Evolutionary conservation across 129 eudicot species (phyloP).

Genomic region (Rutidosis leptorrhynchoides): DNA sequence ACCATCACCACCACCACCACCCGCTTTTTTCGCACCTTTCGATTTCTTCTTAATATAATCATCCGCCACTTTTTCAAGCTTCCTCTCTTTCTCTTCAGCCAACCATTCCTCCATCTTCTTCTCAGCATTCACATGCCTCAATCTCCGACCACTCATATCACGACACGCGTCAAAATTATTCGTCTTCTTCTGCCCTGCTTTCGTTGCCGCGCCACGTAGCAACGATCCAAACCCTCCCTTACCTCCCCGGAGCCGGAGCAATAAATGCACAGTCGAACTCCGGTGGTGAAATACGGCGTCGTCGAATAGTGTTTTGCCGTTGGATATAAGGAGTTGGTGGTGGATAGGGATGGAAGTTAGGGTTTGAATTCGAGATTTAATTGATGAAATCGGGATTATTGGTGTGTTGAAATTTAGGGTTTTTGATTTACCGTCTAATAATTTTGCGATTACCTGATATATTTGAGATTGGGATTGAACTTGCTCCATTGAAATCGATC

Average conservation of each 20-base stretch:
- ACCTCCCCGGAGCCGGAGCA: slow-evolving; percentile 79
- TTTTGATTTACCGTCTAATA: slow-evolving; percentile 53
- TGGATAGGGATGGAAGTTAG: slow-evolving; percentile 55
- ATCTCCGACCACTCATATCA: slow-evolving; percentile 97
- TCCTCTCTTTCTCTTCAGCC: slow-evolving; percentile 74
- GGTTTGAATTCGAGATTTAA: slow-evolving; percentile 47
- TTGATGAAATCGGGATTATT: slow-evolving; percentile 35
- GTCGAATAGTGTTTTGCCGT: slow-evolving; percentile 35
- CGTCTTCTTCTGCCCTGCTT: slow-evolving; percentile 96
- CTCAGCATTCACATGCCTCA: slow-evolving; percentile 89
- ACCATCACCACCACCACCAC: slow-evolving; percentile 47
- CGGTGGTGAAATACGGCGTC: slow-evolving; percentile 21
- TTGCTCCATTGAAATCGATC: slow-evolving; percentile 29
- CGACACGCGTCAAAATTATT: slow-evolving; percentile 94
- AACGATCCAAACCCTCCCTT: slow-evolving; percentile 94
- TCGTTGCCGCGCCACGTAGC: slow-evolving; percentile 85
- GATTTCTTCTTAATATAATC: slow-evolving; percentile 68
- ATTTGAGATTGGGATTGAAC: slow-evolving; percentile 22
- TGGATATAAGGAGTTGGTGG: slow-evolving; percentile 50
- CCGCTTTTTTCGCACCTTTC: slow-evolving; percentile 48
- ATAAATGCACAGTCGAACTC: slow-evolving; percentile 33
- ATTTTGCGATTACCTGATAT: slow-evolving; percentile 55
- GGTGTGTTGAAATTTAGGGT: slow-evolving; percentile 55
- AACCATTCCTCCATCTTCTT: slow-evolving; percentile 96
- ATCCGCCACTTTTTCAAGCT: slow-evolving; percentile 85